These are phyloP conservation scores for Fimicolochytrium jonesii DNA, from an alignment of 192 early-diverging fungal species.

Conservation along the genomic window DNA sequence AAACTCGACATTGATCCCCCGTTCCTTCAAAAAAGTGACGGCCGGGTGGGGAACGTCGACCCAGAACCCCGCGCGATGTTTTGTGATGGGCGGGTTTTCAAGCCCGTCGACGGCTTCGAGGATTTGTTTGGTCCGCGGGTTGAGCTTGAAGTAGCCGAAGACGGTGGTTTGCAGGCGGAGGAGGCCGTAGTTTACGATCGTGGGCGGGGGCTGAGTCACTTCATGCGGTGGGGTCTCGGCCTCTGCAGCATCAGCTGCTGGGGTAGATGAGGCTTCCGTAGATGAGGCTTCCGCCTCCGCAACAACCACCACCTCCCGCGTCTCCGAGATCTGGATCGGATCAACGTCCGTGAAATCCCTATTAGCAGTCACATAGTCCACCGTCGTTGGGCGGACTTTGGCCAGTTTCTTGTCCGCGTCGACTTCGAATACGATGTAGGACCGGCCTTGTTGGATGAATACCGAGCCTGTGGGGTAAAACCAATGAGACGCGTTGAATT, in stretches of 20 bases:
- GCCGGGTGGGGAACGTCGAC: constrained; percentile 28
- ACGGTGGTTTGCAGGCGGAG: constrained; percentile 44
- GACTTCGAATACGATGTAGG: constrained; percentile 53
- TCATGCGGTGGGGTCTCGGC: no score
- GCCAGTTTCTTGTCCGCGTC: constrained; percentile 41
- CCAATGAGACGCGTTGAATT: no score
- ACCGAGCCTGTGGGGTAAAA: constrained; percentile 60
- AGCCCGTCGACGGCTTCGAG: constrained; percentile 47
- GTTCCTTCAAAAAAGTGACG: neutral
- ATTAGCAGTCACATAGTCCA: constrained; percentile 50
- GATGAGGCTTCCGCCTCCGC: no score
- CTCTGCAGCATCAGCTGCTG: constrained; percentile 3
- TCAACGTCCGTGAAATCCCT: constrained; percentile 55
- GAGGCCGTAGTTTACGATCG: constrained; percentile 20
- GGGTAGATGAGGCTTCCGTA: no score
- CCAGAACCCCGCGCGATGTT: constrained; percentile 41
- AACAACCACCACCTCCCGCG: neutral
- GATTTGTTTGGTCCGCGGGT: constrained; percentile 37
- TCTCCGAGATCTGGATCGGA: constrained; percentile 25
- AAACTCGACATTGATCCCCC: constrained; percentile 37
- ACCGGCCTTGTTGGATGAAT: constrained; percentile 54
- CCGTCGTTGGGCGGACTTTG: constrained; percentile 37
- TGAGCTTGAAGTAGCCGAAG: constrained; percentile 55
- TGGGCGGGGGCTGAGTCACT: neutral
- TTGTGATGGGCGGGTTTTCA: constrained; percentile 44